Evolutionary conservation across 2,329 filamentous ascomycete genomes (phyloP), one percentile per base, ranked within the genome.

Genomic region (Colletotrichum aenigma): DNA sequence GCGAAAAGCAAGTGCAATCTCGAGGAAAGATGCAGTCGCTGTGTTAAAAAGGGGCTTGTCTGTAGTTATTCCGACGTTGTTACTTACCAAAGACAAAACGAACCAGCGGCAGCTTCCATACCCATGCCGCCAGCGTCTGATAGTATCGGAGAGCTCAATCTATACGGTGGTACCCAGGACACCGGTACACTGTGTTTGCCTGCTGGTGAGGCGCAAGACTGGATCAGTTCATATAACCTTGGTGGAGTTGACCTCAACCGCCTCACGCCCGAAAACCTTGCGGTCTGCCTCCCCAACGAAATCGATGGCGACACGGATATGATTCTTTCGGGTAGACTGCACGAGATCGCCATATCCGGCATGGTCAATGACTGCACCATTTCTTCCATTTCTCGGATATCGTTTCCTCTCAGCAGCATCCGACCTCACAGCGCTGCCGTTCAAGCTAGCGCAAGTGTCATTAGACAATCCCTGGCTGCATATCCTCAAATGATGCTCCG

Each of bases 401-500:
- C 65, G 8, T 70, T 65, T n/a, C 60, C 60, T 7, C 65, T 66
- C 24, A 38, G 24, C 30, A 32, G 28, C 8, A 9, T 64, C 21
- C 34, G 34, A 4, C 3, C 18, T 6, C 15, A 28, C 5, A 52
- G 28, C 24, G 43, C 64, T 3, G 56, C 55, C 8, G 56, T 73
- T 12, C 18, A 64, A n/a, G 28, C 21, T 18, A 60, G 24, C 12
- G 38, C 56, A 5, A 65, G 24, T 15, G 13, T 72, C 34, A 75
- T 77, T 24, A 64, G 43, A 36, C 68, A 61, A 21, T 18, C 72
- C 4, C 24, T 77, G 10, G 48, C 67, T 9, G 58, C 75, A 3
- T 77, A 67, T 4, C 75, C 75, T 4, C 26, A 52, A 7, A 77
- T 77, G 75, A 72, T 77, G 72, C 73, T 75, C 7, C 75, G 72